Conservation (phyloP, 352 stramenopile species). For the Lagenidium giganteum region DNA sequence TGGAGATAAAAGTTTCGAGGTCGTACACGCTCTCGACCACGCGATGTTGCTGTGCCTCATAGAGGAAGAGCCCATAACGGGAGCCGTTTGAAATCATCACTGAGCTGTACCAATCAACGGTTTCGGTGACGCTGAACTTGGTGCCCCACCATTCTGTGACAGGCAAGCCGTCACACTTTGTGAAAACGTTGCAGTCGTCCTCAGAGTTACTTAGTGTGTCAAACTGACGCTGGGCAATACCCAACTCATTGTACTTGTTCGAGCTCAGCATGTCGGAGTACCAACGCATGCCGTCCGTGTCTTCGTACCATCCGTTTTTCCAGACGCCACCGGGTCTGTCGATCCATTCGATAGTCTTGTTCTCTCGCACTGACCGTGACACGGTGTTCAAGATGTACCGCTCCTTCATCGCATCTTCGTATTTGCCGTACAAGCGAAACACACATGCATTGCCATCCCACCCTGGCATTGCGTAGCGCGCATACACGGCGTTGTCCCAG, state of each 20-base stretch:
- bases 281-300: constrained; percentile 15
- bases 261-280: constrained; percentile 18
- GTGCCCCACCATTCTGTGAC: constrained; percentile 9
- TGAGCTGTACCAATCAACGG: neutral
- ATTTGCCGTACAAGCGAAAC: constrained; percentile 19
- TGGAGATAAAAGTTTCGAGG: constrained; percentile 29
- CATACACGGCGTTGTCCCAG: constrained; percentile 21
- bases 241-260: neutral
- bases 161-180: constrained; percentile 3
- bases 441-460: constrained; percentile 24
- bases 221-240: constrained; percentile 12
- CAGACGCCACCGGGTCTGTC: constrained; percentile 14
- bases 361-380: constrained; percentile 6
- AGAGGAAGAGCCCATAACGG: constrained; percentile 24
- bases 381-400: neutral
- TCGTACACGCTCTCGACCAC: constrained; percentile 23
- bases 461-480: constrained; percentile 15
- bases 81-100: constrained; percentile 18
- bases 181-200: constrained; percentile 1
- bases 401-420: neutral
- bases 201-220: neutral
- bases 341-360: constrained; percentile 17
- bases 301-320: constrained; percentile 33
- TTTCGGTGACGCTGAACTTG: neutral
- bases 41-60: neutral